phyloP scores from a whole-genome alignment of 768 basidiomycete species.

The Stropharia rugosoannulata region DNA sequence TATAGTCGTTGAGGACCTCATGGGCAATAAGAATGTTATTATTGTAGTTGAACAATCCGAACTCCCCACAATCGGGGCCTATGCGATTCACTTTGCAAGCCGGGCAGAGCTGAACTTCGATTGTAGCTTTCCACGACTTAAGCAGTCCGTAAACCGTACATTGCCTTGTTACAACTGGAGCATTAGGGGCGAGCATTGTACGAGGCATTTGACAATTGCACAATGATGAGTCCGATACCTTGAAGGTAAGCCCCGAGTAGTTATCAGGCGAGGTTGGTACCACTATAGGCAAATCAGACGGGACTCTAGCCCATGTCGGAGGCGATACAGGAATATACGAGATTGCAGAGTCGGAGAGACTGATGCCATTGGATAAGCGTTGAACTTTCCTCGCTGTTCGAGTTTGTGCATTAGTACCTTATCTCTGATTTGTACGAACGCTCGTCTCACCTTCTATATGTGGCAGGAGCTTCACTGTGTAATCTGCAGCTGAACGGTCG shows the following conservation, averaged over 20 bases:
- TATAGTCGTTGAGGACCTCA: conserved; percentile 27
- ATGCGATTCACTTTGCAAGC: conserved; percentile 15
- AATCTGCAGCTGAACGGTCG: conserved; percentile 1
- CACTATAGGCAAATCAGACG: conserved; percentile 3
- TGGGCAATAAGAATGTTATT: conserved; percentile 22
- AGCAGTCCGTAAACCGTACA: conserved; percentile 5
- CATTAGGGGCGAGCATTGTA: not conserved
- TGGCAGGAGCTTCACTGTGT: no score
- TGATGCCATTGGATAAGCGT: not conserved
- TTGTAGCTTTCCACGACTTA: not conserved
- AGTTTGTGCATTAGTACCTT: no score
- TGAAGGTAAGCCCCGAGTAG: not conserved
- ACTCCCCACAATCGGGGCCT: conserved; percentile 20
- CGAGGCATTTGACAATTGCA: not conserved
- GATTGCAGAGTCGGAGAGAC: conserved; percentile 1
- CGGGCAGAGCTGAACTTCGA: conserved; percentile 16
- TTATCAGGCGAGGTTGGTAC: no score
- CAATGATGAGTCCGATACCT: not conserved
- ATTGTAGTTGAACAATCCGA: conserved; percentile 28
- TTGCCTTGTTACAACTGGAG: not conserved
- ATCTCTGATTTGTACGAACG: no score
- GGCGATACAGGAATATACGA: conserved; percentile 12
- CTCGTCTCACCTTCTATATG: no score
- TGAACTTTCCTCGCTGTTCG: not conserved
- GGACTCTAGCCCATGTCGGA: conserved; percentile 13